Conservation (phyloP, 2,329 filamentous ascomycete species). For the Cladosporium cucumerinum region DNA sequence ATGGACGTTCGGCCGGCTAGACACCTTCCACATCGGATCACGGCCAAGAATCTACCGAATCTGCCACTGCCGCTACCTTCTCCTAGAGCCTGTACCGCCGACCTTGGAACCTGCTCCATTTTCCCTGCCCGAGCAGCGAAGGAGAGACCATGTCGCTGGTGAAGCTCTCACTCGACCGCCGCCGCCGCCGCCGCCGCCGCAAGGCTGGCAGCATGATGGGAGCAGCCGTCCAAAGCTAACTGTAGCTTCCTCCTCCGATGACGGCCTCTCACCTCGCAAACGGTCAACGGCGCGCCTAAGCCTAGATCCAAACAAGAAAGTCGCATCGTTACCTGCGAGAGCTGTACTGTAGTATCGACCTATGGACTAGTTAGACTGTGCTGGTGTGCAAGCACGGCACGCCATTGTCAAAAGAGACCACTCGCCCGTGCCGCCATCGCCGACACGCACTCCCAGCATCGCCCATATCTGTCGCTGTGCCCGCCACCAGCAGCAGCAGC, state of each 20-base stretch:
- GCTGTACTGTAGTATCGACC: background rate
- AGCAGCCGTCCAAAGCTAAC: background rate
- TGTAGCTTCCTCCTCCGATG: constrained; percentile 11
- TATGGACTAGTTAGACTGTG: background rate
- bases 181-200: too few species aligned
- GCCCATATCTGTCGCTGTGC: background rate
- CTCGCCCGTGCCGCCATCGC: background rate
- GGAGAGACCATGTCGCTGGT: background rate
- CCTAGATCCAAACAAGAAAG: constrained; percentile 15
- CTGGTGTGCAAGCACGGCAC: background rate
- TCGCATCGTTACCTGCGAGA: constrained; percentile 9
- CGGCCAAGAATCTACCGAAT: background rate
- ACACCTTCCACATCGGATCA: constrained; percentile 10
- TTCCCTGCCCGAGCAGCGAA: background rate
- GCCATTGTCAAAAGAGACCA: background rate
- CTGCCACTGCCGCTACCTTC: background rate
- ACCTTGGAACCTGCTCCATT: background rate
- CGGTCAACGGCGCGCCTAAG: background rate
- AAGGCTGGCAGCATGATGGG: background rate
- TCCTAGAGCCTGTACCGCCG: background rate
- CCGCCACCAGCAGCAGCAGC: background rate
- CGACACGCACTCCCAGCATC: background rate
- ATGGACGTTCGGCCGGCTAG: background rate
- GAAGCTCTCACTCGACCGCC: too few species aligned
- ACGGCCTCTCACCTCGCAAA: constrained; percentile 2